Conservation (phyloP, 73 alveolate species). For the Paramecium sexaurelia region DNA sequence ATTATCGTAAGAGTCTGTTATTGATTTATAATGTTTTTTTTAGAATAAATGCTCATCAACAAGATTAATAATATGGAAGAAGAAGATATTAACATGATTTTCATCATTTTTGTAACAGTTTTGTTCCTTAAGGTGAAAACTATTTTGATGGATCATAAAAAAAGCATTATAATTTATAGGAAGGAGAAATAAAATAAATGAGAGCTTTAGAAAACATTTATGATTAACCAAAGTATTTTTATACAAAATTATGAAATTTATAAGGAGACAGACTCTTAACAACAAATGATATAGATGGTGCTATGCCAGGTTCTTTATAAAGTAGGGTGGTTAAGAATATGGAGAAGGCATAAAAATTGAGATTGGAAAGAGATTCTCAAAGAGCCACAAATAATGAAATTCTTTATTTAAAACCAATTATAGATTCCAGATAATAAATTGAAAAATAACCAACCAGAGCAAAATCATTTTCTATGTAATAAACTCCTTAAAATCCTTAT, state of each 20-base stretch:
- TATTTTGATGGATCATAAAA: background rate
- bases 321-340: conserved; percentile 8
- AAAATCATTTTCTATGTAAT: background rate
- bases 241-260: background rate
- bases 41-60: background rate
- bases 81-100: conserved; percentile 45
- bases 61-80: background rate
- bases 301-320: conserved; percentile 19
- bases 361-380: background rate
- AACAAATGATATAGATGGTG: conserved; percentile 55
- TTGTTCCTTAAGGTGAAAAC: conserved; percentile 9
- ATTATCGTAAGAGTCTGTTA: background rate
- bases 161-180: background rate
- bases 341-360: background rate
- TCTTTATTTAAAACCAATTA: background rate
- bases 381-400: background rate
- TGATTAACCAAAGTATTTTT: conserved; percentile 33
- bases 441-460: background rate
- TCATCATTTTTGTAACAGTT: background rate
- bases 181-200: background rate
- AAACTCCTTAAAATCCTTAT: background rate
- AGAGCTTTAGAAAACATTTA: conserved; percentile 28
- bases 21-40: background rate
- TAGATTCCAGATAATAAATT: background rate
- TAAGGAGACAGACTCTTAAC: conserved; percentile 9